phyloP scores from a whole-genome alignment of 2,329 filamentous ascomycete species.

The Stromatinia cepivora region DNA sequence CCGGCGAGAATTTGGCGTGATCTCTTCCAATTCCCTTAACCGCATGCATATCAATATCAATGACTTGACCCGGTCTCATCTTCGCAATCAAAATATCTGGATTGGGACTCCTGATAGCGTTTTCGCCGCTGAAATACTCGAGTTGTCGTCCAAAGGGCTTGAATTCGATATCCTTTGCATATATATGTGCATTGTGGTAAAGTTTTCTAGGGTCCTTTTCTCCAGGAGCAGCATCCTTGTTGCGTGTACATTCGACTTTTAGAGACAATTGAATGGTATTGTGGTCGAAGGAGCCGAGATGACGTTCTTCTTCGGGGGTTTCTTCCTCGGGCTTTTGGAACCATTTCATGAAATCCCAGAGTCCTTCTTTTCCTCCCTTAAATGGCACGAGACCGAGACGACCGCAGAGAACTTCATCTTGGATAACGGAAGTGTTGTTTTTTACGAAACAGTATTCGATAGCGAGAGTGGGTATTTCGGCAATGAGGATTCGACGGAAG shows the following conservation, averaged over 20 bases:
- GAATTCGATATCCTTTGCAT: slow-evolving; percentile 76
- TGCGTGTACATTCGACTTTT: slow-evolving; percentile 77
- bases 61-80: slow-evolving; percentile 83
- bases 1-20: slow-evolving; percentile 95
- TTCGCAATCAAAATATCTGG: slow-evolving; percentile 95
- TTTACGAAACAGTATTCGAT: slow-evolving; percentile 91
- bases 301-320: slow-evolving; percentile 53
- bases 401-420: slow-evolving; percentile 93
- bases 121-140: slow-evolving; percentile 65
- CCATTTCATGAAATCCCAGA: slow-evolving; percentile 78
- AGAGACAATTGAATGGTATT: slow-evolving; percentile 84
- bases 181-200: slow-evolving; percentile 83
- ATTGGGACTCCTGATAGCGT: slow-evolving; percentile 74
- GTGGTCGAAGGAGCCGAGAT: slow-evolving; percentile 66
- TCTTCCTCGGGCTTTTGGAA: slow-evolving; percentile 69
- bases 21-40: slow-evolving; percentile 92
- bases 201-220: slow-evolving; percentile 81
- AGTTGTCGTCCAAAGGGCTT: slow-evolving; percentile 71
- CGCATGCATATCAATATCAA: slow-evolving; percentile 87
- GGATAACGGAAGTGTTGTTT: slow-evolving; percentile 97
- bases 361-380: slow-evolving; percentile 72
- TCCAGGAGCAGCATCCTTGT: slow-evolving; percentile 66
- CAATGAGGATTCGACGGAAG: slow-evolving; percentile 91
- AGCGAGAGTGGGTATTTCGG: slow-evolving; percentile 90
- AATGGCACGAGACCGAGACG: slow-evolving; percentile 89